Percentiles rank a stretch among this genome's conserved stretches.
Conservation (phyloP, 371 early-diverging fungal species). For the Lichtheimia ramosa region DNA sequence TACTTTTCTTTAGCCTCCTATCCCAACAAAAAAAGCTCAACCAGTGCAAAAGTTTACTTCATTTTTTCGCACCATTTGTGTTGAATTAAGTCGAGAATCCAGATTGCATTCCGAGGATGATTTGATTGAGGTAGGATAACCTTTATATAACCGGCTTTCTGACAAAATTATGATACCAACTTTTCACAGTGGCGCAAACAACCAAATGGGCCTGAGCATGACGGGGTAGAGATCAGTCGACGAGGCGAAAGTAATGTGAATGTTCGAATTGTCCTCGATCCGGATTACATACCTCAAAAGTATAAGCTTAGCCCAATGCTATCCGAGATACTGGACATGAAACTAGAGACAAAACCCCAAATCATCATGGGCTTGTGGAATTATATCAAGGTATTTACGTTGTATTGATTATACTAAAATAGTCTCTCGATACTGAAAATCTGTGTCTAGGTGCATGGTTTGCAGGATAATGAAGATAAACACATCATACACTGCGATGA, state of each 20-base stretch:
- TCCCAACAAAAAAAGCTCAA: conserved; percentile 57
- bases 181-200: conserved; percentile 65
- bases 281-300: conserved; percentile 77
- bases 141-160: neutral
- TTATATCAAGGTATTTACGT: conserved; percentile 78
- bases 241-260: conserved; percentile 81
- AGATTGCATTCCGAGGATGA: conserved; percentile 71
- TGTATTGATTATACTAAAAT: neutral
- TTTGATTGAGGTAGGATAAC: conserved; percentile 57
- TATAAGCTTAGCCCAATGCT: conserved; percentile 77
- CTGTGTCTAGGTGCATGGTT: conserved; percentile 32
- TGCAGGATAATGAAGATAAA: conserved; percentile 83
- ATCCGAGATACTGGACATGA: conserved; percentile 71
- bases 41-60: conserved; percentile 80
- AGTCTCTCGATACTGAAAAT: neutral
- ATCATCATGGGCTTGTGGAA: conserved; percentile 92
- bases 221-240: conserved; percentile 92
- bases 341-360: conserved; percentile 72
- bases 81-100: conserved; percentile 83
- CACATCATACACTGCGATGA: conserved; percentile 67
- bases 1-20: conserved; percentile 35
- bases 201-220: conserved; percentile 61
- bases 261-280: conserved; percentile 72
- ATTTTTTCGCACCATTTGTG: conserved; percentile 78
- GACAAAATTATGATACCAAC: neutral